A percentile compares a stretch with the other conserved stretches of the same genome.
Conservation (phyloP, 352 stramenopile species). For the Pythium dissotocum region DNA sequence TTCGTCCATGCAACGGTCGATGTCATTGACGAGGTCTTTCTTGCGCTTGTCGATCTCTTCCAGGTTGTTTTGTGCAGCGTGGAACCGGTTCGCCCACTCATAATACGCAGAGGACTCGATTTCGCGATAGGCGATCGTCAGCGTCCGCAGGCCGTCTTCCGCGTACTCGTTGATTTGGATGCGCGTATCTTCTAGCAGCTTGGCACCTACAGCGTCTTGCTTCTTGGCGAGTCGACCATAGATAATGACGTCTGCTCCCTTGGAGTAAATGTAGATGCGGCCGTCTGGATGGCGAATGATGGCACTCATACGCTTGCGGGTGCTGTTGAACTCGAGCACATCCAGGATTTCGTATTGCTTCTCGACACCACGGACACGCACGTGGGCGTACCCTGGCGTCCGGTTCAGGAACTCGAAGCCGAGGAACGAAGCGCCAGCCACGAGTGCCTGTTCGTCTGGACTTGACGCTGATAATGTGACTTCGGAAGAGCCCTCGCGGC, state of each 20-base stretch:
- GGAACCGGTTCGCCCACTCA: slow-evolving; percentile 60
- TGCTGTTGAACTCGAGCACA: slow-evolving; percentile 92
- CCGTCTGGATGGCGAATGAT: slow-evolving; percentile 77
- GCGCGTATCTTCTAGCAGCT: slow-evolving; percentile 31
- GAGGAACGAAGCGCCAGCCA: slow-evolving; percentile 70
- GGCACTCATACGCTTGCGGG: slow-evolving; percentile 92
- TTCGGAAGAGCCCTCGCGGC: slow-evolving; percentile 65
- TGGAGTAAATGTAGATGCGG: slow-evolving; percentile 66
- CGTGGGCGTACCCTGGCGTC: slow-evolving; percentile 46
- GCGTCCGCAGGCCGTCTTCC: slow-evolving; percentile 84
- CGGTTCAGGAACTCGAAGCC: slow-evolving; percentile 79
- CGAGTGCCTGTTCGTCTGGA: slow-evolving; percentile 88
- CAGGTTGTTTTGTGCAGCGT: slow-evolving; percentile 69
- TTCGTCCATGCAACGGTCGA: slow-evolving; percentile 80
- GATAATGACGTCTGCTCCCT: slow-evolving; percentile 75
- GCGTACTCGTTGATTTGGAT: slow-evolving; percentile 81
- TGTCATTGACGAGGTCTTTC: slow-evolving; percentile 66
- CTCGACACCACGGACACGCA: slow-evolving; percentile 45
- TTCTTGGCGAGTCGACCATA: slow-evolving; percentile 46
- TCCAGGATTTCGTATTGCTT: slow-evolving; percentile 82
- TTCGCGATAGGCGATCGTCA: slow-evolving; percentile 81
- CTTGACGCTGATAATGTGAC: slow-evolving; percentile 74
- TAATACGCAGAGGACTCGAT: slow-evolving; percentile 51
- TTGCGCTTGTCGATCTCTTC: slow-evolving; percentile 82
- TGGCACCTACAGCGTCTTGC: slow-evolving; percentile 19